Percentiles rank a stretch among this genome's conserved stretches.
phyloP scores from a whole-genome alignment of 495 filamentous ascomycete species.

The Aspergillus conjunctus region DNA sequence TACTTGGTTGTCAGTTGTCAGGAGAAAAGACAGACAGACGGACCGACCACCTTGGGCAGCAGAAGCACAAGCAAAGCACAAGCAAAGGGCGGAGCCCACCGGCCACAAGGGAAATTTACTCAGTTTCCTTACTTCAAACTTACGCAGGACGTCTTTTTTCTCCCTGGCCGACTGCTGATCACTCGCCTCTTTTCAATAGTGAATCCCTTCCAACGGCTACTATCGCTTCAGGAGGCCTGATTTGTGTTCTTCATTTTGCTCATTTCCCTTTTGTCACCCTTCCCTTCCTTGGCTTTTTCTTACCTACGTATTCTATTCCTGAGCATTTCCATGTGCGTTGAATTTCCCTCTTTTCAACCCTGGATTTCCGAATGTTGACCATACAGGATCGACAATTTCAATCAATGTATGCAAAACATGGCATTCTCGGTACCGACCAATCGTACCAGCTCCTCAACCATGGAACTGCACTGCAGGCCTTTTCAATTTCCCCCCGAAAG shows the following conservation, averaged over 20 bases:
- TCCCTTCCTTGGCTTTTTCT: neutral
- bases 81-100: neutral
- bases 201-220: slow-evolving; percentile 3
- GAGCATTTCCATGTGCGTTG: neutral
- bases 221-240: slow-evolving; percentile 1
- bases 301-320: neutral
- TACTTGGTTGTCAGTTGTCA: neutral
- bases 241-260: neutral
- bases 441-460: neutral
- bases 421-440: slow-evolving; percentile 13
- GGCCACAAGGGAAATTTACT: neutral
- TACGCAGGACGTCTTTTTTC: slow-evolving; percentile 7
- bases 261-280: neutral
- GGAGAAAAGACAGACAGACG: slow-evolving; percentile 6
- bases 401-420: slow-evolving; percentile 5
- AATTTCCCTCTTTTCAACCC: neutral
- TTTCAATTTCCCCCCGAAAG: too few species aligned
- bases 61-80: neutral
- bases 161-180: slow-evolving; percentile 4
- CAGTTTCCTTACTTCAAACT: neutral
- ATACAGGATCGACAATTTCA: neutral
- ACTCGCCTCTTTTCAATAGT: slow-evolving; percentile 7
- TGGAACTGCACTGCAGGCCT: slow-evolving; percentile 6
- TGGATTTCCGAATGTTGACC: neutral
- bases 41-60: slow-evolving; percentile 4